These are phyloP conservation scores for Coemansia sp. DNA, from an alignment of 192 early-diverging fungal genomes.

Conservation along the genomic window DNA sequence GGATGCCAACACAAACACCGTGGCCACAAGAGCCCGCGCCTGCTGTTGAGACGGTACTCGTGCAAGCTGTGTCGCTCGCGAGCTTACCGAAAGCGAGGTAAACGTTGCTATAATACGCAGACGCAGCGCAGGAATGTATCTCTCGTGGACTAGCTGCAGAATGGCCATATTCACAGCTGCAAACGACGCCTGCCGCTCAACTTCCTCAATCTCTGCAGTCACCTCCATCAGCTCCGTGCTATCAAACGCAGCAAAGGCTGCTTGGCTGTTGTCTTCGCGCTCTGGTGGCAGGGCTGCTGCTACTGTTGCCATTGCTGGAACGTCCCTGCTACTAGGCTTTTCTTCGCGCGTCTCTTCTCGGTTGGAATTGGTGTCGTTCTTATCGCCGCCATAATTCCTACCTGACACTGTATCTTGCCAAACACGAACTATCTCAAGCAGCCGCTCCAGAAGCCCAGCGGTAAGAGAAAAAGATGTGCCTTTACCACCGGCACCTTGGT, in stretches of 20 bases:
- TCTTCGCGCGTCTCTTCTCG: neutral
- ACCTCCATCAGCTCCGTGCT: slow-evolving; percentile 31
- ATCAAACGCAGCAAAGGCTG: slow-evolving; percentile 29
- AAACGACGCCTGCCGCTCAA: slow-evolving; percentile 26
- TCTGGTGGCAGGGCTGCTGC: neutral
- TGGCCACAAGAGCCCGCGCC: slow-evolving; percentile 17
- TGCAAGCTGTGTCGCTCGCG: neutral
- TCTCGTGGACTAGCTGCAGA: slow-evolving; percentile 28
- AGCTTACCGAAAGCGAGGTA: slow-evolving; percentile 16
- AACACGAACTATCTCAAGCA: slow-evolving; percentile 13
- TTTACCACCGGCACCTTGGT: neutral
- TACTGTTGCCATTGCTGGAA: neutral
- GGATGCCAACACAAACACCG: slow-evolving; percentile 9
- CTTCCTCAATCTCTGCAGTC: slow-evolving; percentile 36
- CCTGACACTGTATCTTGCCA: slow-evolving; percentile 17
- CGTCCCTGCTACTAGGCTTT: neutral
- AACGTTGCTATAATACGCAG: slow-evolving; percentile 27
- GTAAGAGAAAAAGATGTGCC: slow-evolving; percentile 1
- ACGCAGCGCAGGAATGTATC: slow-evolving; percentile 32
- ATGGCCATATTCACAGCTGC: slow-evolving; percentile 13
- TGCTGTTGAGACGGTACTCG: slow-evolving; percentile 2
- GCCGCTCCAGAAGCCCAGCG: slow-evolving; percentile 2
- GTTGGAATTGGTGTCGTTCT: neutral
- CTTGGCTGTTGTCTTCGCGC: slow-evolving; percentile 25
- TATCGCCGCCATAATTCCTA: neutral